phyloP scores from a whole-genome alignment of 768 basidiomycete species.

The Atractiella rhizophila region DNA sequence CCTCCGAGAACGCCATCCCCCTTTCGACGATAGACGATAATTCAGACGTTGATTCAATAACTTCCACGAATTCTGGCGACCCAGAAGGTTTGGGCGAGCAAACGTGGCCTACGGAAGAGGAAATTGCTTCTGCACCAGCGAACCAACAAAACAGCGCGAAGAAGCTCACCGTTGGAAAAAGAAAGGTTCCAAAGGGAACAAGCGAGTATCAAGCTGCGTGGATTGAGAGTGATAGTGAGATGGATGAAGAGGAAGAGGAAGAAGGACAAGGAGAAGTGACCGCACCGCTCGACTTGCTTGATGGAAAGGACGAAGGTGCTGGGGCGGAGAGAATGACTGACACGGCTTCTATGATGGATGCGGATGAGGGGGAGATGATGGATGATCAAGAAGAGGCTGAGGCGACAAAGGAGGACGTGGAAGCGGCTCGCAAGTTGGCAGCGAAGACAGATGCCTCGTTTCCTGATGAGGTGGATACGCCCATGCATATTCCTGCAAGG shows the following conservation, averaged over 20 bases:
- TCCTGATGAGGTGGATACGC: slow-evolving; percentile 90
- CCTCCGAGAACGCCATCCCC: slow-evolving; percentile 32
- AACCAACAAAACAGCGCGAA: slow-evolving; percentile 25
- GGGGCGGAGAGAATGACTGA: slow-evolving; percentile 37
- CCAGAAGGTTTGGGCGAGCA: slow-evolving; percentile 87
- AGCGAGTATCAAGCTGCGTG: slow-evolving; percentile 92
- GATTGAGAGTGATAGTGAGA: slow-evolving; percentile 40
- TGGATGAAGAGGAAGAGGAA: slow-evolving; percentile 17
- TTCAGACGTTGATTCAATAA: slow-evolving; percentile 52
- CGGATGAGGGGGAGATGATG: slow-evolving; percentile 13
- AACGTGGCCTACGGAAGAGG: slow-evolving; percentile 96
- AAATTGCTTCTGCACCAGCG: slow-evolving; percentile 31
- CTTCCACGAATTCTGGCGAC: slow-evolving; percentile 40
- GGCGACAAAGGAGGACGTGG: slow-evolving; percentile 28
- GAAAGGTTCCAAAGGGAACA: slow-evolving; percentile 73
- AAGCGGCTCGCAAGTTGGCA: slow-evolving; percentile 32
- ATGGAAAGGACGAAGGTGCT: slow-evolving; percentile 32
- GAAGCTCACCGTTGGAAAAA: slow-evolving; percentile 26
- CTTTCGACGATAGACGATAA: slow-evolving; percentile 38
- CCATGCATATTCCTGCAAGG: slow-evolving; percentile 50
- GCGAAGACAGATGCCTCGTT: slow-evolving; percentile 64
- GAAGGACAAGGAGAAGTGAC: slow-evolving; percentile 32
- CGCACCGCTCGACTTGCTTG: slow-evolving; percentile 30
- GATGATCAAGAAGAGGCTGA: slow-evolving; percentile 30
- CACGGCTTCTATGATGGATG: slow-evolving; percentile 8